These are phyloP conservation scores for Sclerotinia nivalis DNA, from an alignment of 2,329 filamentous ascomycete species.

Conservation along the genomic window DNA sequence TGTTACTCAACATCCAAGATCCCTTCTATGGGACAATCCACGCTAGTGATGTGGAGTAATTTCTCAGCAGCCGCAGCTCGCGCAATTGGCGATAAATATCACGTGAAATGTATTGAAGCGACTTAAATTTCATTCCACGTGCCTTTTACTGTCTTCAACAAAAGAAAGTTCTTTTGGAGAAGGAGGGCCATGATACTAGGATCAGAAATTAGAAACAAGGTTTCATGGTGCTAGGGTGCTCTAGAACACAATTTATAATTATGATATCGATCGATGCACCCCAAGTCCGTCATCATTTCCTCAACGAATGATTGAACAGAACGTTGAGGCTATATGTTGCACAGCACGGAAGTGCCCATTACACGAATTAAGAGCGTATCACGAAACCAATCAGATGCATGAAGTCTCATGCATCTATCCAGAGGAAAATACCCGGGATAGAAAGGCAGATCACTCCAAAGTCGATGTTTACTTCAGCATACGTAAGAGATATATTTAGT, in stretches of 20 bases:
- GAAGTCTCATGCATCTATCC: constrained; percentile 6
- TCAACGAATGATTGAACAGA: neutral
- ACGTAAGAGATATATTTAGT: neutral
- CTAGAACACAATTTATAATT: neutral
- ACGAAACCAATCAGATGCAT: neutral
- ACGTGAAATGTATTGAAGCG: constrained; percentile 10
- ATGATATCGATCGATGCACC: neutral
- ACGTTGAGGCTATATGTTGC: neutral
- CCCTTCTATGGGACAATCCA: constrained; percentile 13
- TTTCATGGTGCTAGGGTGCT: neutral
- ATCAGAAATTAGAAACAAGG: neutral
- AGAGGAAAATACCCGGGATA: neutral
- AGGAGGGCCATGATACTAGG: neutral
- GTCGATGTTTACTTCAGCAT: neutral
- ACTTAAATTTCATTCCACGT: neutral
- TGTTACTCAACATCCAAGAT: constrained; percentile 5
- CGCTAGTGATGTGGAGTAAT: constrained; percentile 15
- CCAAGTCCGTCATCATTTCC: neutral
- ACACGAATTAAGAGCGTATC: neutral
- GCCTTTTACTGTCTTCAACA: neutral
- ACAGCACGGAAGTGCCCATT: neutral
- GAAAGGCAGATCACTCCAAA: neutral
- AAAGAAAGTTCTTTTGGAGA: neutral
- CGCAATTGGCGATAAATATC: constrained; percentile 11
- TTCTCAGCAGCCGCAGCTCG: constrained; percentile 15